These are phyloP conservation scores for Euptelea pleiosperma DNA, from an alignment of 164 flowering plant genomes.

Conservation along the genomic window DNA sequence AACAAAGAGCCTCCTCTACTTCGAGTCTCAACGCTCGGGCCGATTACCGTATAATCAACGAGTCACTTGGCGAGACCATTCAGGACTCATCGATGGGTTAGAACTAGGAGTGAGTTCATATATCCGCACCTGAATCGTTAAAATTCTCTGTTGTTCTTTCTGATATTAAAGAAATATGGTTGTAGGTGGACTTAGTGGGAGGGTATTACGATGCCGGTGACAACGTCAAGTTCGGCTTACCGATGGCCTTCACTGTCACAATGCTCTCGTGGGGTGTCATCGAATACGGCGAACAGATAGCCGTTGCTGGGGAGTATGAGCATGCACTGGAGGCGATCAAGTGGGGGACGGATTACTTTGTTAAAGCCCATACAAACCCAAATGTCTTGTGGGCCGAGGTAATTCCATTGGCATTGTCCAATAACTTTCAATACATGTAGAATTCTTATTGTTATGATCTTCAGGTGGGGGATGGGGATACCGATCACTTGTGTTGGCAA, in stretches of 20 bases:
- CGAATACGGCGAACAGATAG: constrained; percentile 40
- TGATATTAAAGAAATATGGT: not conserved
- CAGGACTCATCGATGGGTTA: constrained; percentile 52
- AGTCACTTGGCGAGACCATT: constrained; percentile 50
- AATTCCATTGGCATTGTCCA: no score
- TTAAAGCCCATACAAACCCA: constrained; percentile 62
- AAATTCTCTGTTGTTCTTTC: not conserved
- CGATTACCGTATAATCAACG: constrained; percentile 48
- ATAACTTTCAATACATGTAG: no score
- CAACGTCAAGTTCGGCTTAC: constrained; percentile 59
- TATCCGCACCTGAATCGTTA: not conserved
- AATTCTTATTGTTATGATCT: no score
- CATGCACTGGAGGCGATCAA: constrained; percentile 61
- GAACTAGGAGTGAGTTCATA: constrained; percentile 44
- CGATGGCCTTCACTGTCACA: constrained; percentile 67
- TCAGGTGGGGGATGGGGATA: constrained; percentile 60
- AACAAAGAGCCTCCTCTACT: constrained; percentile 42
- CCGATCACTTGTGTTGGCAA: constrained; percentile 66
- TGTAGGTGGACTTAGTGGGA: constrained; percentile 63
- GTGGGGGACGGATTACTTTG: constrained; percentile 76
- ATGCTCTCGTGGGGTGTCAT: constrained; percentile 59
- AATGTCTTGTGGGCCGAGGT: constrained; percentile 61
- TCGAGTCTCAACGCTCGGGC: constrained; percentile 56
- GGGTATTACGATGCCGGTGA: constrained; percentile 80
- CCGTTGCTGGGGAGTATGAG: constrained; percentile 34